Percentiles rank a stretch among this genome's conserved stretches.
Evolutionary conservation across 306 rosid genomes (phyloP).

Genomic region (Sesbania bispinosa): DNA sequence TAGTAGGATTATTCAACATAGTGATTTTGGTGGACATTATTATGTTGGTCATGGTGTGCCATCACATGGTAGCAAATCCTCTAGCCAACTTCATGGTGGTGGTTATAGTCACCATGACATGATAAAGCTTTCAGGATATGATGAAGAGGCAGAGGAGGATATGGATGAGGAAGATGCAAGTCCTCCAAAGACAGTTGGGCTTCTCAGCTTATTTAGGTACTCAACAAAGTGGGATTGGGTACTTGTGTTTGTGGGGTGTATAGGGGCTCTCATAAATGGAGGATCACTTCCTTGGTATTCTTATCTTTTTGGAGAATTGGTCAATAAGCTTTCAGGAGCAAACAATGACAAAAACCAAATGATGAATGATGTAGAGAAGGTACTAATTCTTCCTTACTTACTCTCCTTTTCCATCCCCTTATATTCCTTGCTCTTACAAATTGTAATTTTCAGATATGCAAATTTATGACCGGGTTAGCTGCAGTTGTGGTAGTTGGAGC

Average conservation of each 20-base stretch:
- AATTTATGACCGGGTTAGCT: constrained; percentile 62
- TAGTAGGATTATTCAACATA: not conserved
- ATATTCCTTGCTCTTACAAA: not conserved
- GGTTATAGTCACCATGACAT: constrained; percentile 21
- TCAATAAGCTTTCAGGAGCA: constrained; percentile 48
- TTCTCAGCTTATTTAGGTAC: constrained; percentile 76
- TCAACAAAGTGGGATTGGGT: constrained; percentile 70
- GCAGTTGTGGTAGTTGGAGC: constrained; percentile 78
- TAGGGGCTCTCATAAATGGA: constrained; percentile 84
- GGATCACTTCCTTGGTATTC: constrained; percentile 92
- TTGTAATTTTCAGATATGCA: constrained; percentile 60
- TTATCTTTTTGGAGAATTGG: constrained; percentile 65
- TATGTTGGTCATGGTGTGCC: constrained; percentile 16
- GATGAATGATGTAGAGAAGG: constrained; percentile 61
- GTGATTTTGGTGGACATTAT: not conserved
- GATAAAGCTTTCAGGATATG: constrained; percentile 30
- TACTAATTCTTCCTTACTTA: not conserved
- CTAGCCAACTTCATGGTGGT: constrained; percentile 12
- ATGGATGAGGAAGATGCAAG: constrained; percentile 45
- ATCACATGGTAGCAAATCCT: constrained; percentile 1
- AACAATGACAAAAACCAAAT: constrained; percentile 28
- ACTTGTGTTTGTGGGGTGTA: constrained; percentile 78
- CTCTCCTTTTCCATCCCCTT: not conserved
- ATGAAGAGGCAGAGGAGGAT: constrained; percentile 47
- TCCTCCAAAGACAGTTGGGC: constrained; percentile 53